Conservation (phyloP, 345 rosid genomes). For the Dipteronia dyeriana region DNA sequence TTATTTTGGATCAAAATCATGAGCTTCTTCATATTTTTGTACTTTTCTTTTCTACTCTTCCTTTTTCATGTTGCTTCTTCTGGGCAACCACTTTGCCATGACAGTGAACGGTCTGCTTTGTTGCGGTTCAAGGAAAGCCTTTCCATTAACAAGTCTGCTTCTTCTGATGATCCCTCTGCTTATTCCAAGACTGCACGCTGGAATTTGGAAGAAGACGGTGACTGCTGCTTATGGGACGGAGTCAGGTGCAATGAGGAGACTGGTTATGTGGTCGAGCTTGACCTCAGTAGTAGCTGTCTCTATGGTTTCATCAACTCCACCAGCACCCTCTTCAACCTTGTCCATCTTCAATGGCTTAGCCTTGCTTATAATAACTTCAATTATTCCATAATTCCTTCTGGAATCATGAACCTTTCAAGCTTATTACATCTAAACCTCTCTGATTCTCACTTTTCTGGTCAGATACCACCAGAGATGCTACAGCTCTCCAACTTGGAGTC, state of each 20-base stretch:
- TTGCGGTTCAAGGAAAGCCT: background rate
- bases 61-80: background rate
- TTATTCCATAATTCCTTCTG: slow-evolving; percentile 3
- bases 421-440: slow-evolving; percentile 19
- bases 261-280: background rate
- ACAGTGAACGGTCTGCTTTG: background rate
- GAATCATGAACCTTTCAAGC: slow-evolving; percentile 10
- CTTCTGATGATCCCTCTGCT: background rate
- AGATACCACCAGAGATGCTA: slow-evolving; percentile 2
- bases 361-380: background rate
- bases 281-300: background rate
- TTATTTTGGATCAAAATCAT: background rate
- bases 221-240: slow-evolving; percentile 9
- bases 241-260: background rate
- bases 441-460: slow-evolving; percentile 12
- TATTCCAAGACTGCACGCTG: background rate
- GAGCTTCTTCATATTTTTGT: background rate
- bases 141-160: background rate
- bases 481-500: slow-evolving; percentile 8
- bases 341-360: too few relatives aligned
- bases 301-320: too few relatives aligned
- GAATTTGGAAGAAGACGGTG: background rate
- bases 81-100: background rate
- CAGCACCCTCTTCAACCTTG: too few relatives aligned
- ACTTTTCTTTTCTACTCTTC: background rate